A percentile compares a stretch with the other conserved stretches of the same genome.
Evolutionary conservation across 2,329 filamentous ascomycete species (phyloP).

Genomic region (Stemphylium beticola): DNA sequence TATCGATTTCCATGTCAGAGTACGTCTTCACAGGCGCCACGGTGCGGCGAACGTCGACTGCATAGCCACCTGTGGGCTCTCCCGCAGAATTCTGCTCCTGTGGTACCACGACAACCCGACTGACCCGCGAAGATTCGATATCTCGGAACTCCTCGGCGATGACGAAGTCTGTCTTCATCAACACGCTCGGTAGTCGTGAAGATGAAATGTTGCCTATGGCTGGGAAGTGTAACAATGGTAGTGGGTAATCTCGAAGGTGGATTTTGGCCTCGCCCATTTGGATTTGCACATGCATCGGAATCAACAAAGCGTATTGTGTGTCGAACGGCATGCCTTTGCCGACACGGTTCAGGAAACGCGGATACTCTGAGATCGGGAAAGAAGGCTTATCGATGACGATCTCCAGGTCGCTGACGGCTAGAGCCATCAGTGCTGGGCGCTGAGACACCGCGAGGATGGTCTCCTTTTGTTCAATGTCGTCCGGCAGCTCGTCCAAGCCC

Average conservation of each 20-base stretch:
- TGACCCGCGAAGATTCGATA: conserved; percentile 76
- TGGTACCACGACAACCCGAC: conserved; percentile 84
- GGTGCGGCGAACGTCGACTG: conserved; percentile 85
- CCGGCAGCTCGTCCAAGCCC: conserved; percentile 79
- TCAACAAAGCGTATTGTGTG: conserved; percentile 86
- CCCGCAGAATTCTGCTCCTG: conserved; percentile 63
- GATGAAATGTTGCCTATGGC: conserved; percentile 80
- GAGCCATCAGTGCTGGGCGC: conserved; percentile 80
- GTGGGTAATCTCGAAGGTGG: conserved; percentile 89
- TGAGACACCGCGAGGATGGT: conserved; percentile 84
- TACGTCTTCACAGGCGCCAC: conserved; percentile 96
- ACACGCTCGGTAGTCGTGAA: conserved; percentile 78
- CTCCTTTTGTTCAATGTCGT: conserved; percentile 82
- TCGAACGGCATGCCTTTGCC: conserved; percentile 96
- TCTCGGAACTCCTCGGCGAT: conserved; percentile 92
- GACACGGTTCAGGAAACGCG: conserved; percentile 82
- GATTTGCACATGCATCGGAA: conserved; percentile 88
- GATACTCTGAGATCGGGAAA: conserved; percentile 81
- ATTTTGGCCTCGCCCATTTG: conserved; percentile 89
- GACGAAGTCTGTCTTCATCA: conserved; percentile 88
- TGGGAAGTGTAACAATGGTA: conserved; percentile 90
- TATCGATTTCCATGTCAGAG: conserved; percentile 87
- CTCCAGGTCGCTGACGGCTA: conserved; percentile 82
- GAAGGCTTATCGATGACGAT: conserved; percentile 90
- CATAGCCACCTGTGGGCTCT: conserved; percentile 71